Evolutionary conservation across 2,329 filamentous ascomycete genomes (phyloP), one percentile per base, ranked within the genome.

Genomic region (Penicillium sp.): DNA sequence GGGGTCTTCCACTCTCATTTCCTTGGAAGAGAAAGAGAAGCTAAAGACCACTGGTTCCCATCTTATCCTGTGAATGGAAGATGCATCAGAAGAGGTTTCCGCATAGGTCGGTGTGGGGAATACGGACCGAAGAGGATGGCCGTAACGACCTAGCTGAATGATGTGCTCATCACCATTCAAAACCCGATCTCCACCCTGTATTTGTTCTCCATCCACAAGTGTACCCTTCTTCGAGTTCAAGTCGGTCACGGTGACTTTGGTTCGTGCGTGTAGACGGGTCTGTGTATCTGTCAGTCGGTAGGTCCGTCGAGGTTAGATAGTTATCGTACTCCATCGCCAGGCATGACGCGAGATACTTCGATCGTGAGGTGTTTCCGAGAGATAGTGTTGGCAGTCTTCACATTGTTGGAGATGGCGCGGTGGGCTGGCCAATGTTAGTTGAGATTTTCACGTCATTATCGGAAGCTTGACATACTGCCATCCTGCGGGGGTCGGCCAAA

Each of bases 301-400:
- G 18, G 1, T 31, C 23, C n/a, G 8, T 31, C 35, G 7, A 53
- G n/a, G 33, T 31, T n/a, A 18, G 43, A 31, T 9, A 4, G 54
- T 2, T 18, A 42, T 69, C 82, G 57, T 79, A 89, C 86, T 51
- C 86, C 89, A 67, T 90, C 85, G 46, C 85, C 87, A 14, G 85
- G 76, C 40, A 79, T 75, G 35, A 93, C 87, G 0, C 76, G 65
- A 45, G 82, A 85, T 6, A 97, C 85, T 41, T 85, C 82, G 49
- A 99, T 86, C 29, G 87, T 87, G 61, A 97, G 77, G 74, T 99
- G 94, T 68, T 94, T 90, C 54, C 93, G 83, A 29, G 94, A 99
- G 47, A 99, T 89, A 1, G 88, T 89, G 67, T 89, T 90, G 6
- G 25, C 40, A 26, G 27, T 33, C 7, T 29, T 23, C 25, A 43